Percentiles rank a stretch among this genome's conserved stretches.
These are phyloP conservation scores for Ramalina intermedia DNA, from an alignment of 495 filamentous ascomycete genomes.

Conservation along the genomic window DNA sequence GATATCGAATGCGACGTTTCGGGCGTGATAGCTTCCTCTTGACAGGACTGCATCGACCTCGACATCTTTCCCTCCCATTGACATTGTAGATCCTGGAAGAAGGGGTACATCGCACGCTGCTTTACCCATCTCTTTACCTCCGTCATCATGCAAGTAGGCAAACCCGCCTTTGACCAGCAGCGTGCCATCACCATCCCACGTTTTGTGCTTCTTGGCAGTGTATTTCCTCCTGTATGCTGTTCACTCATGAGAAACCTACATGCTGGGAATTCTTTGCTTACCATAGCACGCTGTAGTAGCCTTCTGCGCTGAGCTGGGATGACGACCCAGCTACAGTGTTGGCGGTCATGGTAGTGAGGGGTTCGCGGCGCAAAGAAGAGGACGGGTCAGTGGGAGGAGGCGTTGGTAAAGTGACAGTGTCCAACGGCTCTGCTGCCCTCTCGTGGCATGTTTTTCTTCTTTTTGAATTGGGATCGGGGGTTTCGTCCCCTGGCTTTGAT, in stretches of 20 bases:
- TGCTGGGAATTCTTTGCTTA: slow-evolving; percentile 11
- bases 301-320: slow-evolving; percentile 13
- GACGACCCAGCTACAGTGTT: too few species aligned
- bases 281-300: slow-evolving; percentile 59
- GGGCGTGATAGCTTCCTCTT: slow-evolving; percentile 46
- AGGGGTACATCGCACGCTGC: slow-evolving; percentile 38
- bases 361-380: not conserved
- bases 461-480: not conserved
- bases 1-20: too few species aligned
- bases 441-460: not conserved
- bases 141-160: slow-evolving; percentile 47
- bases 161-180: slow-evolving; percentile 42
- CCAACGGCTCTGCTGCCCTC: too few species aligned
- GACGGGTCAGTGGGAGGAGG: too few species aligned
- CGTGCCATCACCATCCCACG: slow-evolving; percentile 75
- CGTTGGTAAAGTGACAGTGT: too few species aligned
- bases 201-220: slow-evolving; percentile 70
- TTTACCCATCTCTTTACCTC: slow-evolving; percentile 54
- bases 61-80: slow-evolving; percentile 57
- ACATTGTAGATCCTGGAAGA: slow-evolving; percentile 46
- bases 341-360: not conserved
- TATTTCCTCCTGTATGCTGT: slow-evolving; percentile 47
- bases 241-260: not conserved
- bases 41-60: slow-evolving; percentile 54
- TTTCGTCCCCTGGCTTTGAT: too few species aligned